Evolutionary conservation across 148 eudicot species (phyloP), one percentile per base, ranked within the genome.

Genomic region (Diospyros kaki): DNA sequence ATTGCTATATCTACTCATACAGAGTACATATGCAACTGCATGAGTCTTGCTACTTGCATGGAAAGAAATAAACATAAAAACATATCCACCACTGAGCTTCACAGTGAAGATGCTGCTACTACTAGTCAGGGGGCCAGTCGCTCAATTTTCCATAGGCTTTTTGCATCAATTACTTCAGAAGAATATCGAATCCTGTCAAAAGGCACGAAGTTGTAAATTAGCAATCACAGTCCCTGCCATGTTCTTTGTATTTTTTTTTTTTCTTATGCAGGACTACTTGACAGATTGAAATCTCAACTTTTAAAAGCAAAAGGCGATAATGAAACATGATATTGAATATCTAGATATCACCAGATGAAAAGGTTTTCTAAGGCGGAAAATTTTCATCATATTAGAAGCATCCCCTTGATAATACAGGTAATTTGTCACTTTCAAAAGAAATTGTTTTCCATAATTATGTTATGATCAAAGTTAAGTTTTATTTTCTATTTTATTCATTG

Each of bases 51-150:
- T 41, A 64, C 60, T 64, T 64, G 9, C 59, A 64, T 42, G 17
- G 4, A 43, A 58, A 56, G 4, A 5, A 40, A 41, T 1, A 8
- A 42, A 54, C 5, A 44, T 58, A 5, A 63, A 43, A 53, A 51
- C 69, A 62, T 51, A 28, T 45, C 11, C 28, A 1, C 6, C 4
- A 41, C 9, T 28, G 11, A 71, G 45, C 74, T 62, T 89, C 83
- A 88, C 68, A 83, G 75, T 66, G 85, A 82, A 64, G 91, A 90
- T 42, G 69, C 68, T 76, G 83, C 61, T 39, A 56, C 28, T 41
- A 71, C 70, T 76, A 93, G 89, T 93, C 95, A 93, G 12, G 97
- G 97, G 73, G 95, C 89, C 93, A 93, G 80, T 56, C 95, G 88
- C 52, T 82, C 85, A 76, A 93, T 82, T 77, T 80, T 89, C 95